phyloP scores from a whole-genome alignment of 768 basidiomycete species.

The Auricularia heimuer region DNA sequence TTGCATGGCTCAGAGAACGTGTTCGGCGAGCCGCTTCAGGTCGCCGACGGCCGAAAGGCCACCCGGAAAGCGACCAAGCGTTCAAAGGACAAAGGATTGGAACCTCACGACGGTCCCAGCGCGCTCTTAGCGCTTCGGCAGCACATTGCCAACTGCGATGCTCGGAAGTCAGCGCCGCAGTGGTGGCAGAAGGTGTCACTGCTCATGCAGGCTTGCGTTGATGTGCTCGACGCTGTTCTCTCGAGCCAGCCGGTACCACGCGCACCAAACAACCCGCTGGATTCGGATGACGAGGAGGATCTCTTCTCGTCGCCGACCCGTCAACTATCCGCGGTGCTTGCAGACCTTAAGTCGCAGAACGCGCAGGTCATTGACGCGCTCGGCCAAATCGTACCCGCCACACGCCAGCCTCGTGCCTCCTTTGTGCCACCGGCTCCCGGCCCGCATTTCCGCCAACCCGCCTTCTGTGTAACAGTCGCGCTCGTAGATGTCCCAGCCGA shows the following conservation, averaged over 20 bases:
- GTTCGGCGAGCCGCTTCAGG: no score
- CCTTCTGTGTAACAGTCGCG: not conserved
- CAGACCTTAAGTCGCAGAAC: not conserved
- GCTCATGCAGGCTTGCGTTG: no score
- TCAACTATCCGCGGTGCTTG: not conserved
- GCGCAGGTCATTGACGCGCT: not conserved
- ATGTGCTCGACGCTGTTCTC: no score
- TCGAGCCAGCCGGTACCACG: not conserved
- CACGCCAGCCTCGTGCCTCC: not conserved
- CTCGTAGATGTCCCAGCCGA: not conserved
- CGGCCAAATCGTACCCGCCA: not conserved
- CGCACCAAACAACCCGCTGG: not conserved
- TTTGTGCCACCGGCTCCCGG: not conserved
- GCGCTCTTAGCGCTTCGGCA: no score
- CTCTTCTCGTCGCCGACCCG: not conserved
- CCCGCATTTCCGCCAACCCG: not conserved
- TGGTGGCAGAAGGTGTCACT: no score
- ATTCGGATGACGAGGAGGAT: not conserved
- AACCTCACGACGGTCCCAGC: no score
- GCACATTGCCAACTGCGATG: no score
- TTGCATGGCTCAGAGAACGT: no score
- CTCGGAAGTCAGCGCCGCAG: no score
- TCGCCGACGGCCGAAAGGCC: no score
- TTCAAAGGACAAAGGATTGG: no score
- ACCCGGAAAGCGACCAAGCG: no score